Conservation (phyloP, 805 yeast species). For the Metschnikowia anglica region DNA sequence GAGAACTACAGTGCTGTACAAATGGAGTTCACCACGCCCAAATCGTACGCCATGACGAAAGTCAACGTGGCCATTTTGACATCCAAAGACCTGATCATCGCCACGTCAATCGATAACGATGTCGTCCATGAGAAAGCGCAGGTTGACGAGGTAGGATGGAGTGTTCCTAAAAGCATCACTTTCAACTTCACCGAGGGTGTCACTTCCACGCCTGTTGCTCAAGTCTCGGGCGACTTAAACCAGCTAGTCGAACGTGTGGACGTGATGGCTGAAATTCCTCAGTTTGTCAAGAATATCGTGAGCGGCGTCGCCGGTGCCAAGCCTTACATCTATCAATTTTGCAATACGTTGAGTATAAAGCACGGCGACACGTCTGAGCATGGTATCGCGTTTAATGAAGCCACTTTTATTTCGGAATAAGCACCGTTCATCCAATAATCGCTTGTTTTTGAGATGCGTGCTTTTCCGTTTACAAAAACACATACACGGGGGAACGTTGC, state of each 20-base stretch:
- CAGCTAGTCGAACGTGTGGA: constrained; percentile 85
- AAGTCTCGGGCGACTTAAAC: constrained; percentile 58
- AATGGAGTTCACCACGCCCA: constrained; percentile 96
- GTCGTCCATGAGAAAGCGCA: constrained; percentile 51
- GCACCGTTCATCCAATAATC: no score
- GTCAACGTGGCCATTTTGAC: constrained; percentile 79
- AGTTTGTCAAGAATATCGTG: constrained; percentile 87
- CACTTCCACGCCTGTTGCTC: constrained; percentile 41
- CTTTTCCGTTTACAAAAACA: background rate
- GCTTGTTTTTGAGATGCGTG: background rate
- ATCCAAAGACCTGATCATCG: constrained; percentile 57
- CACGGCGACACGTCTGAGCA: constrained; percentile 46
- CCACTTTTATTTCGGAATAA: constrained; percentile 66
- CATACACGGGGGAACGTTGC: background rate
- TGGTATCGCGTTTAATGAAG: constrained; percentile 74
- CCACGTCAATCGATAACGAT: constrained; percentile 64
- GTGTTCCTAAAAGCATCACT: constrained; percentile 67
- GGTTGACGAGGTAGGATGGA: constrained; percentile 88
- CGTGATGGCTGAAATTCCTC: constrained; percentile 96
- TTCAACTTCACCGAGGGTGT: constrained; percentile 51
- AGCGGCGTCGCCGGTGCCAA: constrained; percentile 94
- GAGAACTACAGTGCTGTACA: constrained; percentile 68
- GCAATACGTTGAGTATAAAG: constrained; percentile 58
- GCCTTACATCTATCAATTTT: constrained; percentile 94
- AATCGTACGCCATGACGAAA: constrained; percentile 76